A percentile compares a stretch with the other conserved stretches of the same genome.
These are phyloP conservation scores for Boletellus sp. DNA, from an alignment of 768 basidiomycete species.

Conservation along the genomic window DNA sequence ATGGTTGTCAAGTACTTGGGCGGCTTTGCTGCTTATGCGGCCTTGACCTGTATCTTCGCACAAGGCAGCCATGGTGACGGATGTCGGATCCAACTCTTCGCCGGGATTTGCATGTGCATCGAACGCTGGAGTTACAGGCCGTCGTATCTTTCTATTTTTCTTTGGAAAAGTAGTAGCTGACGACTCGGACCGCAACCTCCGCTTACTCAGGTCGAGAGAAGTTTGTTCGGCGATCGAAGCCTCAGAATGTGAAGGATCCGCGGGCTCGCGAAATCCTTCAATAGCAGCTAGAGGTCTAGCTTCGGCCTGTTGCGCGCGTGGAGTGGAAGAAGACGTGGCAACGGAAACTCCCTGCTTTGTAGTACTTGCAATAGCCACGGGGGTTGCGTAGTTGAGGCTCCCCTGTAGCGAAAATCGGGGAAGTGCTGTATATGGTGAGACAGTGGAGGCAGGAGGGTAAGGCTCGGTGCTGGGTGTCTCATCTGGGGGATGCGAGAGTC, in stretches of 20 bases:
- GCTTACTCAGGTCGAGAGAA: conserved; percentile 12
- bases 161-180: conserved; percentile 21
- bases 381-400: not conserved
- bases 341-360: conserved; percentile 15
- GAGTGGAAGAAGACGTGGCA: conserved; percentile 15
- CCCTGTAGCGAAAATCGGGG: conserved; percentile 10
- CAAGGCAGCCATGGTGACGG: conserved; percentile 76
- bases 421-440: conserved; percentile 2
- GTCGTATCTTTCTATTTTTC: conserved; percentile 37
- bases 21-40: conserved; percentile 72
- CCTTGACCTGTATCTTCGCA: conserved; percentile 79
- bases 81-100: conserved; percentile 77
- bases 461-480: conserved; percentile 4
- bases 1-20: conserved; percentile 67
- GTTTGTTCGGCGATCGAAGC: conserved; percentile 7
- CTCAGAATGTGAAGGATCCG: conserved; percentile 17
- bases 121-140: conserved; percentile 51
- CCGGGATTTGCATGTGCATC: conserved; percentile 63
- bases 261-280: not conserved
- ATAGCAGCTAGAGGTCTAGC: not conserved
- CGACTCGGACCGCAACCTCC: conserved; percentile 18
- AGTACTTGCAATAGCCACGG: not conserved
- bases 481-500: conserved; percentile 4
- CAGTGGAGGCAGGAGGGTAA: not conserved
- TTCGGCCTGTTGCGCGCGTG: conserved; percentile 1